Evolutionary conservation across 805 yeast species (phyloP).

Genomic region (Yarrowia sp.): DNA sequence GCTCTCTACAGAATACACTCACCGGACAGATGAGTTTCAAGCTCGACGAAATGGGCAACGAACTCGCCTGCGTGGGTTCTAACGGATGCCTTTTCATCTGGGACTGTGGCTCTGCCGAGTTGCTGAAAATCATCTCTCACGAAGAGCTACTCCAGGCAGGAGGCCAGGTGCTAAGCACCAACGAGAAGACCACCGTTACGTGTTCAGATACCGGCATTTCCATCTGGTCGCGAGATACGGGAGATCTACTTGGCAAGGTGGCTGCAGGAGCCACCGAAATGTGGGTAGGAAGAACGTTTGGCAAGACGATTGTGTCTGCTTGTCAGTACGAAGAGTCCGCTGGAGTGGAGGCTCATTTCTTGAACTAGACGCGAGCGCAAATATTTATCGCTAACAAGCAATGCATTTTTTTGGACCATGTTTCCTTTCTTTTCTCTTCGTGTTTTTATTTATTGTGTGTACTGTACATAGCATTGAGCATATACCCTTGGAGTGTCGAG

Average conservation of each 20-base stretch:
- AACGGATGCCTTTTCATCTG: slow-evolving; percentile 23
- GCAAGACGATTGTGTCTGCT: slow-evolving; percentile 20
- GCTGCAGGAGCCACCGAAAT: slow-evolving; percentile 17
- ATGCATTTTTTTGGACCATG: neutral
- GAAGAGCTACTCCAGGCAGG: slow-evolving; percentile 5
- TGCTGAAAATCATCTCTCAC: slow-evolving; percentile 19
- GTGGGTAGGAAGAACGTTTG: slow-evolving; percentile 2
- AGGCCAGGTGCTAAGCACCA: slow-evolving; percentile 1
- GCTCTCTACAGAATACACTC: slow-evolving; percentile 9
- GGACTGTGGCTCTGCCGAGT: neutral
- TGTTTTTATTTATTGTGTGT: too few relatives aligned
- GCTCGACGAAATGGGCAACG: slow-evolving; percentile 28
- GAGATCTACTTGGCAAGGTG: slow-evolving; percentile 1
- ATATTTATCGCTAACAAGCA: slow-evolving; percentile 28
- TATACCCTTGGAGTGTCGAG: too few relatives aligned
- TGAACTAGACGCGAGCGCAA: neutral
- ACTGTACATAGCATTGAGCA: too few relatives aligned
- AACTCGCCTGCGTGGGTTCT: slow-evolving; percentile 13
- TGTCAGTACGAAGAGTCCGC: slow-evolving; percentile 20
- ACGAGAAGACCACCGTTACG: slow-evolving; percentile 1
- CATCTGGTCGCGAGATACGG: slow-evolving; percentile 8
- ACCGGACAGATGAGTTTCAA: slow-evolving; percentile 16
- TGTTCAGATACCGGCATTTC: slow-evolving; percentile 15
- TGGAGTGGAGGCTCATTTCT: slow-evolving; percentile 31
- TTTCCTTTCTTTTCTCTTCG: too few relatives aligned